Percentiles rank a stretch among this genome's conserved stretches.
These are phyloP conservation scores for Chamaenerion angustifolium DNA, from an alignment of 345 rosid species.

Conservation along the genomic window DNA sequence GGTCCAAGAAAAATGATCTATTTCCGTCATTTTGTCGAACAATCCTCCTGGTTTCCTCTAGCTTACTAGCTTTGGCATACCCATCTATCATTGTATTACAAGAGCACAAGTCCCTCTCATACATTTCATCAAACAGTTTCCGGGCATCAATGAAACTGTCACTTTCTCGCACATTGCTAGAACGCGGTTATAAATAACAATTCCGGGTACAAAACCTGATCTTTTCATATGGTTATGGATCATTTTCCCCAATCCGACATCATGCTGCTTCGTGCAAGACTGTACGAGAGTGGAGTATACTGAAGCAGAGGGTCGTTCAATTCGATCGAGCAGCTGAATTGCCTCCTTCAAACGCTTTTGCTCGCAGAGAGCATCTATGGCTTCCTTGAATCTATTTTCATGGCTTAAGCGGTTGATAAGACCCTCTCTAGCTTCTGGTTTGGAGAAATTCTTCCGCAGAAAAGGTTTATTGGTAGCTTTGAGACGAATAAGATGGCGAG, in stretches of 20 bases:
- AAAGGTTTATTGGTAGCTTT: conserved; percentile 6
- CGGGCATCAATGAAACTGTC: conserved; percentile 38
- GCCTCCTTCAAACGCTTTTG: conserved; percentile 46
- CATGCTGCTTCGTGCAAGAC: conserved; percentile 31
- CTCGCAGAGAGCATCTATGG: conserved; percentile 44
- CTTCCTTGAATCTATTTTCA: conserved; percentile 35
- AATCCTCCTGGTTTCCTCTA: conserved; percentile 41
- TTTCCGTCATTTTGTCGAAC: conserved; percentile 73
- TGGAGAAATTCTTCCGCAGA: conserved; percentile 27
- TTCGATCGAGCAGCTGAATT: conserved; percentile 31
- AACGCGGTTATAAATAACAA: conserved; percentile 50
- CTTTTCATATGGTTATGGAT: conserved; percentile 44
- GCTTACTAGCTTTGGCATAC: conserved; percentile 32
- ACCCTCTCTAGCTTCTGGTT: conserved; percentile 14
- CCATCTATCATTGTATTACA: conserved; percentile 69
- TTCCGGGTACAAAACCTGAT: conserved; percentile 54
- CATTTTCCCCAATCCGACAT: conserved; percentile 34
- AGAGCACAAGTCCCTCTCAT: conserved; percentile 55
- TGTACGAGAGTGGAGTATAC: conserved; percentile 58
- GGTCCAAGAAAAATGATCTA: conserved; percentile 82
- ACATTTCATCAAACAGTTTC: conserved; percentile 48
- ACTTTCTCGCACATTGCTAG: conserved; percentile 58
- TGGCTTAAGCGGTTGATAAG: conserved; percentile 30
- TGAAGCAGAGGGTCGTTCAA: conserved; percentile 39
- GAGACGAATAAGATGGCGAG: conserved; percentile 20